Evolutionary conservation across 306 rosid species (phyloP), one percentile per base, ranked within the genome.

Genomic region (Castanopsis chinensis): DNA sequence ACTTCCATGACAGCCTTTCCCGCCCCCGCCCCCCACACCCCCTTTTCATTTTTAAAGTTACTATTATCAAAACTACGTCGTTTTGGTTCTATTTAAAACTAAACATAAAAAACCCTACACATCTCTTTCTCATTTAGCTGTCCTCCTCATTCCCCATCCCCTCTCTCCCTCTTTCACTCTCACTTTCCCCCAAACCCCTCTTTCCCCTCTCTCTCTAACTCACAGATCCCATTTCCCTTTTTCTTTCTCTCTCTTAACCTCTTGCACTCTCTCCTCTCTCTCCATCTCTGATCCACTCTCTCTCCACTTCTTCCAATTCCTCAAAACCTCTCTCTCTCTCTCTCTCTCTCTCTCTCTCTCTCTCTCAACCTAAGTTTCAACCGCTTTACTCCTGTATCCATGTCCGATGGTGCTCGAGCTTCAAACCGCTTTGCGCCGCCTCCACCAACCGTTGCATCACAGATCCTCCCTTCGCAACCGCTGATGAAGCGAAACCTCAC

Each of bases 401-500:
- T 96, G 98, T 86, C 96, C 72, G 88, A 83, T 81, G 82, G 72
- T 51, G 87, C 92, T 74, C 89, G 89, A 90, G 86, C 95, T 83
- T 83, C 94, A 32, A 88, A 79, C 87, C 79, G 75, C 25, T 85
- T 73, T 6, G 77, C 81, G 32, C 78, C 87, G 78, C 88, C 86
- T 37, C 43, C 83, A 65, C 28, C 30, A 3, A 45, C 13, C 53
- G 53, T 45, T 15, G 53, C 53, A 3, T 76, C 10, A 0, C 90
- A 83, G 74, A 77, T 49, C 87, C 13, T 45, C 1, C 53, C 53
- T 45, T 86, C 92, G 25, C 98, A 90, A 51, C 96, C 97, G 19
- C 96, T 94, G 20, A 71, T 88, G 43, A 90, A 90, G 80, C 93
- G 97, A 30, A 91, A 93, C 83, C 89, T 93, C 0, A 87, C 90